These are phyloP conservation scores for Dianthus caryophyllus DNA, from an alignment of 148 eudicot species.

Conservation along the genomic window DNA sequence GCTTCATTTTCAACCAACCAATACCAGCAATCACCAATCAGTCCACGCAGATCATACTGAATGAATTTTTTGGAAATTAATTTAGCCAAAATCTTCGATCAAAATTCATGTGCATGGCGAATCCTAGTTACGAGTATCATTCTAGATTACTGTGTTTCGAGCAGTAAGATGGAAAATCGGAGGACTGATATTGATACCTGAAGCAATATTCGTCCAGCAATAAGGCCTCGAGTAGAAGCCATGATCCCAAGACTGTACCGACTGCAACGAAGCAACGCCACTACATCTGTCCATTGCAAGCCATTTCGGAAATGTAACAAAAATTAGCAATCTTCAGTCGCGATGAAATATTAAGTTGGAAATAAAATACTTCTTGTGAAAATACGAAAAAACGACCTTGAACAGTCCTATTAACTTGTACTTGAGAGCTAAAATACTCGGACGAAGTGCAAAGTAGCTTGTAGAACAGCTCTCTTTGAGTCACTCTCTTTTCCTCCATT, in stretches of 20 bases:
- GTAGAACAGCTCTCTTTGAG: slow-evolving; percentile 84
- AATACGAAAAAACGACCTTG: slow-evolving; percentile 48
- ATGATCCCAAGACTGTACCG: slow-evolving; percentile 90
- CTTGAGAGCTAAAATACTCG: slow-evolving; percentile 73
- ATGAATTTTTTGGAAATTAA: too few relatives aligned
- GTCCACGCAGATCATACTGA: background rate
- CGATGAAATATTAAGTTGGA: background rate
- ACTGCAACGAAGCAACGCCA: slow-evolving; percentile 94
- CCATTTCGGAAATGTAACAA: background rate
- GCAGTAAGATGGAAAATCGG: background rate
- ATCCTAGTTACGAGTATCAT: too few relatives aligned
- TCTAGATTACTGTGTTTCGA: background rate
- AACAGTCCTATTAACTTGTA: slow-evolving; percentile 69
- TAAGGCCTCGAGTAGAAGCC: slow-evolving; percentile 93
- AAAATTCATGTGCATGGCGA: background rate
- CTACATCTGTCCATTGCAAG: slow-evolving; percentile 52
- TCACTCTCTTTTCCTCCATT: slow-evolving; percentile 75
- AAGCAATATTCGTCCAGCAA: slow-evolving; percentile 77
- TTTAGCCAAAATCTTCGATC: too few relatives aligned
- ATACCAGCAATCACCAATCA: background rate
- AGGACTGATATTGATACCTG: slow-evolving; percentile 38
- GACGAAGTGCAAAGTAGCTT: slow-evolving; percentile 80
- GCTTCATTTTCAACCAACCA: background rate
- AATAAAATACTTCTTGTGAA: background rate
- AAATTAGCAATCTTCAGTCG: too few relatives aligned